These are phyloP conservation scores for Pythium phragmiticola DNA, from an alignment of 352 stramenopile genomes.

Conservation along the genomic window DNA sequence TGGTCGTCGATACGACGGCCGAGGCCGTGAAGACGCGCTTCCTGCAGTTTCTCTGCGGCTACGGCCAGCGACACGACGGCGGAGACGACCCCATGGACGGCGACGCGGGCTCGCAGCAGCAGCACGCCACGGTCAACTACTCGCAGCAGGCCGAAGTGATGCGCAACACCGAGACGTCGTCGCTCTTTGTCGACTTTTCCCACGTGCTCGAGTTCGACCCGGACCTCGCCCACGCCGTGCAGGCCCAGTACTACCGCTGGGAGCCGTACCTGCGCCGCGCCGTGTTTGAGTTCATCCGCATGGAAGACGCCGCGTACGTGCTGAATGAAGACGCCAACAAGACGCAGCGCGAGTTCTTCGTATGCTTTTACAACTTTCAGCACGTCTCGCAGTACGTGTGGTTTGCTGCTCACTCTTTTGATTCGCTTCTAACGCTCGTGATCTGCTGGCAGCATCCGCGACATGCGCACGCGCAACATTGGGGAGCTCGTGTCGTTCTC, in stretches of 20 bases:
- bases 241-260: constrained; percentile 86
- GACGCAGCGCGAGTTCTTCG: constrained; percentile 81
- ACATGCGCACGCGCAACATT: constrained; percentile 92
- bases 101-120: constrained; percentile 4
- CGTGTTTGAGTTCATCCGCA: constrained; percentile 79
- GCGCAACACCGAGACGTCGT: constrained; percentile 85
- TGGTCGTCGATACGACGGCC: constrained; percentile 70
- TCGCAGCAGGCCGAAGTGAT: constrained; percentile 85
- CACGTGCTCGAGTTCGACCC: constrained; percentile 82
- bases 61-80: constrained; percentile 40
- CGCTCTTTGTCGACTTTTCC: constrained; percentile 86
- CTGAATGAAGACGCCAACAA: constrained; percentile 82
- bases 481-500: constrained; percentile 92
- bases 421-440: constrained; percentile 21
- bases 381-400: constrained; percentile 72
- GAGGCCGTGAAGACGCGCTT: constrained; percentile 85
- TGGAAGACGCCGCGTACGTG: constrained; percentile 73
- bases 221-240: constrained; percentile 78
- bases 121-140: constrained; percentile 59
- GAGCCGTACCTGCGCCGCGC: constrained; percentile 69
- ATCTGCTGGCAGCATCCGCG: constrained; percentile 70
- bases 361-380: constrained; percentile 90
- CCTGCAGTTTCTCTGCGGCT: constrained; percentile 79
- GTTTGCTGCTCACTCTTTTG: constrained; percentile 17
- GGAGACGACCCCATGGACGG: constrained; percentile 17